These are phyloP conservation scores for Botrytis medusae DNA, from an alignment of 2,329 filamentous ascomycete species.

Conservation along the genomic window DNA sequence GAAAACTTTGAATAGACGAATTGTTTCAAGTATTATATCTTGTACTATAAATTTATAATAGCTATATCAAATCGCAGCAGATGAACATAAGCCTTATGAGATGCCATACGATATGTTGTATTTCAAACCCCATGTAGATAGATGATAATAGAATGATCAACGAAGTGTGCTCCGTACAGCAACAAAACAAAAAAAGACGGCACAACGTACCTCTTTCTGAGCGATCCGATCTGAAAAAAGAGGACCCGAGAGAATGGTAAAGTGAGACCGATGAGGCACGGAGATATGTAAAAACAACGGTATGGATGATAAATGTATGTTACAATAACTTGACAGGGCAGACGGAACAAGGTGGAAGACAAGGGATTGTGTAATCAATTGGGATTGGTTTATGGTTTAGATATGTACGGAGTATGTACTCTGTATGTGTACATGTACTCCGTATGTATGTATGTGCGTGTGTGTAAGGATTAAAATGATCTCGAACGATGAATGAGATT, in stretches of 20 bases:
- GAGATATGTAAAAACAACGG: neutral
- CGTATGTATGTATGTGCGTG: neutral
- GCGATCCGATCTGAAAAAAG: neutral
- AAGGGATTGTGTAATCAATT: neutral
- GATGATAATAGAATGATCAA: neutral
- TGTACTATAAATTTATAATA: neutral
- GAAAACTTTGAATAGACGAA: neutral
- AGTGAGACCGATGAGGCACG: neutral
- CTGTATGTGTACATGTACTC: neutral
- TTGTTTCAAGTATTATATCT: neutral
- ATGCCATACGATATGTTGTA: neutral
- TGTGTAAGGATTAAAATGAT: neutral
- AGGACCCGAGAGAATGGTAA: neutral
- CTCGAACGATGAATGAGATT: neutral
- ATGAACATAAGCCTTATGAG: neutral
- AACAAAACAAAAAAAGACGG: neutral
- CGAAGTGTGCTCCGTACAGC: neutral
- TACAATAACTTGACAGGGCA: conserved; percentile 10
- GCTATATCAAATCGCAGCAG: neutral
- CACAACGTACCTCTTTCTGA: conserved; percentile 8
- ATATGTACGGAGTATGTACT: neutral
- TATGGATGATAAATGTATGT: neutral
- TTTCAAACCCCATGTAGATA: too few species aligned
- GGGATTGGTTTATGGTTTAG: neutral
- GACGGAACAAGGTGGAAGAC: neutral